A percentile compares a stretch with the other conserved stretches of the same genome.
phyloP scores from a whole-genome alignment of 805 yeast genomes.

The Yarrowia alimentaria region DNA sequence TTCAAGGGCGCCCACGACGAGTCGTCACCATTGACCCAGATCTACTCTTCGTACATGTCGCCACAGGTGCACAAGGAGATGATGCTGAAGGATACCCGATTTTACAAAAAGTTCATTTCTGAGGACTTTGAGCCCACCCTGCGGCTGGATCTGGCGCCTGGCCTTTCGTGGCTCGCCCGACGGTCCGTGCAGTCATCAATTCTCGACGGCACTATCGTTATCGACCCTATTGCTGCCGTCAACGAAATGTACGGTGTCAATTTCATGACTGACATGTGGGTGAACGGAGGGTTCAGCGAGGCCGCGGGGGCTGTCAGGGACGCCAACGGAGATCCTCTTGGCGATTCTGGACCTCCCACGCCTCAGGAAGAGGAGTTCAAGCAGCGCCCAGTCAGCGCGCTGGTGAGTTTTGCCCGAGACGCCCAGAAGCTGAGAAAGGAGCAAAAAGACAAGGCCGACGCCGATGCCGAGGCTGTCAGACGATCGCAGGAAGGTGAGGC shows the following conservation, averaged over 20 bases:
- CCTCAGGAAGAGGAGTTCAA: too few relatives aligned
- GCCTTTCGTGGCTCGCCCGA: conserved; percentile 59
- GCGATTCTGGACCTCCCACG: too few relatives aligned
- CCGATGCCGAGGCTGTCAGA: conserved; percentile 10
- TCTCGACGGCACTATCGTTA: conserved; percentile 74
- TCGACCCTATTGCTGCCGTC: conserved; percentile 83
- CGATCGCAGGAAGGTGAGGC: conserved; percentile 3
- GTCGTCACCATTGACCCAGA: conserved; percentile 22
- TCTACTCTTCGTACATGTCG: conserved; percentile 26
- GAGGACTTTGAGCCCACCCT: conserved; percentile 81
- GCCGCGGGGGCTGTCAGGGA: conserved; percentile 19
- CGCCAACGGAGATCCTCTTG: conserved; percentile 12
- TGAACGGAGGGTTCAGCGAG: conserved; percentile 22
- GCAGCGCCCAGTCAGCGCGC: conserved; percentile 12
- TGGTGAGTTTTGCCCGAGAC: conserved; percentile 19
- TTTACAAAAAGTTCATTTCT: conserved; percentile 60
- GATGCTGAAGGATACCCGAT: conserved; percentile 50
- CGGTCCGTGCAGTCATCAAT: conserved; percentile 63
- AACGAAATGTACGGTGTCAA: conserved; percentile 51
- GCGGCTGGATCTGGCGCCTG: conserved; percentile 61
- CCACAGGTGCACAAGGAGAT: conserved; percentile 18
- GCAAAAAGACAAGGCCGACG: not conserved
- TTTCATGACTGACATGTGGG: conserved; percentile 25
- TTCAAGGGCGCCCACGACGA: conserved; percentile 23
- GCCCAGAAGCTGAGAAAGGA: conserved; percentile 16